Evolutionary conservation across 805 yeast genomes (phyloP), one percentile per base, ranked within the genome.

Genomic region (Nakazawaea holstii): DNA sequence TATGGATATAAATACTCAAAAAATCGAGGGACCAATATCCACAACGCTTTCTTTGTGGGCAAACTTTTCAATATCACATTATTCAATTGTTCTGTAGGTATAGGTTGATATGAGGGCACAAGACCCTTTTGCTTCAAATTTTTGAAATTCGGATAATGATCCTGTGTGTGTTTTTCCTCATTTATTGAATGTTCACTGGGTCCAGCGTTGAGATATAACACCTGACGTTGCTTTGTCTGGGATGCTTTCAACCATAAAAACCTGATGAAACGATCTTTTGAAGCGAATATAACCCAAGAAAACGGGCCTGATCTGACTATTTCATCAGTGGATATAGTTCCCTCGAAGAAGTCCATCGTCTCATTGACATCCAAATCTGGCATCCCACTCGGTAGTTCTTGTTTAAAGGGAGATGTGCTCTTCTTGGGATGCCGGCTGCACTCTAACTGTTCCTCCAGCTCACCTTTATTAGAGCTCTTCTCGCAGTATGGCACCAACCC

Each of bases 1-100:
- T 72, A 70, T 6, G 79, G 76, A 54, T 76, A 76, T 8, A 75
- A 61, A 46, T 64, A 67, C 6, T 49, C 56, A 55, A 77, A 77
- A 52, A 61, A 78, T 15, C 77, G 60, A 20, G 67, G 66, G 9
- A 76, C 45, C 8, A 72, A 64, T 41, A 70, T 57, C 80, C 81
- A 76, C 4, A 75, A 55, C 0, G 68, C 70, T 39, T 65, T 69
- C 26, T 58, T 66, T 13, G 64, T 62, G 0, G 83, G 82, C 28
- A 78, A 53, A 8, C n/a, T 60, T 53, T 39, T 65, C 60, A 7
- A 76, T 66, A 36, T 57, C 55, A 45, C 6, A 7, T 31, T 13
- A n/a, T 35, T n/a, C 14, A 45, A 8, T 14, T 39, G 26, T 2
- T 39, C 26, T 6, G 30, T 13, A 27, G 48, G 35, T 6, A 45